phyloP scores from a whole-genome alignment of 495 filamentous ascomycete species.

The Glarea lozoyensis region DNA sequence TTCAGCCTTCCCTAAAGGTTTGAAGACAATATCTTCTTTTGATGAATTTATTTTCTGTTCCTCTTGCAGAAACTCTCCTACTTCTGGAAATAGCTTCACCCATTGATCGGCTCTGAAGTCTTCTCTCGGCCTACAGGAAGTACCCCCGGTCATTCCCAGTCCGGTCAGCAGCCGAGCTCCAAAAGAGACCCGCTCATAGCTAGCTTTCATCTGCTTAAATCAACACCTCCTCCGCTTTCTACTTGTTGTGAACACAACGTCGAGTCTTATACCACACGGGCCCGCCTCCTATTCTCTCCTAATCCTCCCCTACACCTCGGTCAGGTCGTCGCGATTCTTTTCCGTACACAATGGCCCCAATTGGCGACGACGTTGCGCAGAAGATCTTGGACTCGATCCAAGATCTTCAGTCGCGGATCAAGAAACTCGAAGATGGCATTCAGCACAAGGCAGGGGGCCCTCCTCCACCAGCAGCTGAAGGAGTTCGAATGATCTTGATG shows the following conservation, averaged over 20 bases:
- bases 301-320: too few relatives aligned
- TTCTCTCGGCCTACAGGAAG: constrained; percentile 1
- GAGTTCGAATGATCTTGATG: constrained; percentile 91
- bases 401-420: constrained; percentile 76
- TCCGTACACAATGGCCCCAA: constrained; percentile 62
- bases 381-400: constrained; percentile 68
- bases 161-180: constrained; percentile 12
- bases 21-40: not conserved
- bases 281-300: too few relatives aligned
- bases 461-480: constrained; percentile 36
- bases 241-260: constrained; percentile 12
- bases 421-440: constrained; percentile 61
- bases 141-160: not conserved
- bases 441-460: constrained; percentile 38
- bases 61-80: not conserved
- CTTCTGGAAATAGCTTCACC: not conserved
- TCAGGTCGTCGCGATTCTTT: constrained; percentile 14
- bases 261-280: not conserved
- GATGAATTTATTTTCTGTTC: not conserved
- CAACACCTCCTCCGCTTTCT: not conserved
- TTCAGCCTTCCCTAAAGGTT: not conserved
- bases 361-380: constrained; percentile 66
- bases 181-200: not conserved
- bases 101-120: too few relatives aligned
- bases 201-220: too few relatives aligned